These are phyloP conservation scores for Fusarium irregulare DNA, from an alignment of 2,329 filamentous ascomycete genomes.

Conservation along the genomic window DNA sequence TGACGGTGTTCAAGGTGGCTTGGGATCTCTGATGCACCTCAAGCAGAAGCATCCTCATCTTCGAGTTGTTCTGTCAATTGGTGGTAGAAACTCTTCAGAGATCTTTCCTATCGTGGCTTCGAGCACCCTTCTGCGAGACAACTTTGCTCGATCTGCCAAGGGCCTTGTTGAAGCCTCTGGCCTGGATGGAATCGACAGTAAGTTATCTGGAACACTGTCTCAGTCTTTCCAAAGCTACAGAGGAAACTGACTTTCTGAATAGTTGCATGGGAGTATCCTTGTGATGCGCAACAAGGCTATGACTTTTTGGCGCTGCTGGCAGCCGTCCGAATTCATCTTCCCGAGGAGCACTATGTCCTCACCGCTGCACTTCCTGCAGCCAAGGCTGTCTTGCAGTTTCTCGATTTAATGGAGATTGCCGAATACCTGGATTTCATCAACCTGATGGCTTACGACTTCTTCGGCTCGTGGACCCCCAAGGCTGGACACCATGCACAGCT, in stretches of 20 bases:
- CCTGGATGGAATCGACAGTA: slow-evolving; percentile 74
- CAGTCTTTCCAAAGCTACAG: background rate
- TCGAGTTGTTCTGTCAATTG: slow-evolving; percentile 81
- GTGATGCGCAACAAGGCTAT: slow-evolving; percentile 71
- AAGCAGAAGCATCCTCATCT: slow-evolving; percentile 78
- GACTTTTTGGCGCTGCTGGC: slow-evolving; percentile 78
- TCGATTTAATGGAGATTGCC: slow-evolving; percentile 72
- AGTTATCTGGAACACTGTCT: slow-evolving; percentile 35
- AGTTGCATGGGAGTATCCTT: slow-evolving; percentile 88
- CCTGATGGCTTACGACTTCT: slow-evolving; percentile 84
- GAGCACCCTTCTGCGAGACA: slow-evolving; percentile 69
- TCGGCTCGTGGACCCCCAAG: slow-evolving; percentile 73
- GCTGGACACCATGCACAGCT: slow-evolving; percentile 83
- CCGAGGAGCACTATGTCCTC: slow-evolving; percentile 74
- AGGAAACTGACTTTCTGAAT: slow-evolving; percentile 25
- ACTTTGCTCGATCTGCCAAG: slow-evolving; percentile 75
- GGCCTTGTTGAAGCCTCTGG: slow-evolving; percentile 76
- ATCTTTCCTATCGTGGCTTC: slow-evolving; percentile 76
- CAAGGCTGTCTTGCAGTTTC: slow-evolving; percentile 73
- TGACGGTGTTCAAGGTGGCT: slow-evolving; percentile 75
- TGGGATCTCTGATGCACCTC: slow-evolving; percentile 78
- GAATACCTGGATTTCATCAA: slow-evolving; percentile 80
- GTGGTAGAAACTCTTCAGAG: slow-evolving; percentile 73
- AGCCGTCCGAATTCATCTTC: slow-evolving; percentile 73
- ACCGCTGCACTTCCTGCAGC: slow-evolving; percentile 78